phyloP scores from a whole-genome alignment of 495 filamentous ascomycete species.

The Terfezia boudieri region DNA sequence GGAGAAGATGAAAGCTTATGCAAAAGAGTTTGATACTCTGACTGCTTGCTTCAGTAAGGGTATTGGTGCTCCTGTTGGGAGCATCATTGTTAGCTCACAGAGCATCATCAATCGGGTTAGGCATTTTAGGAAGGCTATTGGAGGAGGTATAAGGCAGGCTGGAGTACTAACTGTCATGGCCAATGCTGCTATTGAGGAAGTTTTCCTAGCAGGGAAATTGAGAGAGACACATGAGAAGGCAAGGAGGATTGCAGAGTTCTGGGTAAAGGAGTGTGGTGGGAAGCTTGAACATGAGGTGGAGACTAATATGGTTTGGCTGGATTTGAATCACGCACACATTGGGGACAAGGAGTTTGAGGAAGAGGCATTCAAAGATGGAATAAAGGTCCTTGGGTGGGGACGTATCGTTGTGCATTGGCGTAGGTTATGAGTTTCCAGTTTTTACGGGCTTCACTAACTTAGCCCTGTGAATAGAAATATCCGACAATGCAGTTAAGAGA shows the following conservation, averaged over 20 bases:
- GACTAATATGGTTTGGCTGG: conserved; percentile 90
- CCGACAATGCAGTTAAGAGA: neutral
- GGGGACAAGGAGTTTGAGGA: conserved; percentile 26
- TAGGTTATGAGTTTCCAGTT: conserved; percentile 1
- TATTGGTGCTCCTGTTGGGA: conserved; percentile 70
- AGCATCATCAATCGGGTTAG: conserved; percentile 42
- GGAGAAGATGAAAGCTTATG: conserved; percentile 37
- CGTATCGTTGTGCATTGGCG: conserved; percentile 42
- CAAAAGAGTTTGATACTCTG: conserved; percentile 53
- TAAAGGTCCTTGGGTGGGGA: conserved; percentile 27
- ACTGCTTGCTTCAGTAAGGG: conserved; percentile 78
- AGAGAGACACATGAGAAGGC: conserved; percentile 38
- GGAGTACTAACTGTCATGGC: conserved; percentile 38
- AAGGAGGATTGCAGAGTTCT: conserved; percentile 37
- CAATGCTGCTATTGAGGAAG: conserved; percentile 38
- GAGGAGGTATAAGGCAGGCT: conserved; percentile 59
- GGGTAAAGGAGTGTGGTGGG: conserved; percentile 36
- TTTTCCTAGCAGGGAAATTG: conserved; percentile 50
- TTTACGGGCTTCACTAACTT: neutral
- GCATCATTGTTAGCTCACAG: conserved; percentile 45
- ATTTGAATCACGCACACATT: conserved; percentile 35
- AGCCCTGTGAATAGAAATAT: neutral
- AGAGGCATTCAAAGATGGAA: conserved; percentile 29
- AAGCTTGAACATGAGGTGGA: conserved; percentile 40
- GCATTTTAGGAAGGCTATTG: conserved; percentile 66